A percentile compares a stretch with the other conserved stretches of the same genome.
Evolutionary conservation across 1,284 basidiomycete species (phyloP).

Genomic region (Cutaneotrichosporon cutaneum): DNA sequence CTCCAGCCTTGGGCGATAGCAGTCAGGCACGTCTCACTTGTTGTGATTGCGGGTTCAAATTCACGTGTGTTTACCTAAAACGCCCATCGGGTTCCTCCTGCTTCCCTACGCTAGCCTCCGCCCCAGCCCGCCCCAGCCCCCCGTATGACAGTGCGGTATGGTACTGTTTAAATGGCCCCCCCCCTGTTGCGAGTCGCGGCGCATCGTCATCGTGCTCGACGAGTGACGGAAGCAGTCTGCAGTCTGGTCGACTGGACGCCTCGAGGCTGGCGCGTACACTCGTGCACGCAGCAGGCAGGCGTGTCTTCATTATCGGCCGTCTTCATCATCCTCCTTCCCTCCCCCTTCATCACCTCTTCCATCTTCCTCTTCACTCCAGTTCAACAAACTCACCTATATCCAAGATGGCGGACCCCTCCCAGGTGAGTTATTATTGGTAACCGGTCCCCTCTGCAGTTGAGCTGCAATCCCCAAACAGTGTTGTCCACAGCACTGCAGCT

Average conservation of each 20-base stretch:
- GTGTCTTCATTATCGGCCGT: not conserved
- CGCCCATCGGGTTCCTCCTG: not conserved
- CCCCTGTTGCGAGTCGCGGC: not conserved
- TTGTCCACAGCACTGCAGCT: too few relatives aligned
- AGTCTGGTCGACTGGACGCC: too few relatives aligned
- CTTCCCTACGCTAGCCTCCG: too few relatives aligned
- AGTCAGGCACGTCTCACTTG: not conserved
- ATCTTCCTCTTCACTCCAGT: not conserved
- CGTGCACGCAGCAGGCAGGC: not conserved
- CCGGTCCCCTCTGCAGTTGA: not conserved
- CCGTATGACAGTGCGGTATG: too few relatives aligned
- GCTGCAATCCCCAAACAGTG: too few relatives aligned
- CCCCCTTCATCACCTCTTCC: not conserved
- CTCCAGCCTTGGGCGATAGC: not conserved
- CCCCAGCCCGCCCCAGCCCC: too few relatives aligned
- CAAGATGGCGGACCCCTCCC: slow-evolving; percentile 29
- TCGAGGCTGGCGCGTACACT: too few relatives aligned
- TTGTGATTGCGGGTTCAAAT: not conserved
- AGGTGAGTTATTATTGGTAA: slow-evolving; percentile 14
- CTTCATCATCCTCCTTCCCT: not conserved
- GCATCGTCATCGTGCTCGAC: slow-evolving; percentile 6
- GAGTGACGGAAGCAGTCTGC: not conserved
- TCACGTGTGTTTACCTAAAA: not conserved
- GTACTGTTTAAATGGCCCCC: not conserved
- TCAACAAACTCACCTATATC: not conserved